Evolutionary conservation across 2,329 filamentous ascomycete genomes (phyloP).

Genomic region (Xylaria multiplex): DNA sequence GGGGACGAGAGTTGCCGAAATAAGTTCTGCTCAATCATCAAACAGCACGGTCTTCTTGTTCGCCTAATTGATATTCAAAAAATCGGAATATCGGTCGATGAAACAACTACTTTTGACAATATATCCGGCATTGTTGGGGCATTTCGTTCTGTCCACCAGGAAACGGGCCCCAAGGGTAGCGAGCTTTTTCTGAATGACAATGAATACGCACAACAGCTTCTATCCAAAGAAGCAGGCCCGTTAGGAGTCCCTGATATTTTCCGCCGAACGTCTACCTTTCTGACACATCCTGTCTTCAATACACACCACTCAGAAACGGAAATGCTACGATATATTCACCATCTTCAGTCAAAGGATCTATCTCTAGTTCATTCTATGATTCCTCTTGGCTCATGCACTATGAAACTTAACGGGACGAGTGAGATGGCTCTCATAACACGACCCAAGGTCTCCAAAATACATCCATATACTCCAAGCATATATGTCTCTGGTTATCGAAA

Average conservation of each 20-base stretch:
- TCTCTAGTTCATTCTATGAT: conserved; percentile 98
- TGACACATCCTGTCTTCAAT: conserved; percentile 95
- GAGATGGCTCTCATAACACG: conserved; percentile 91
- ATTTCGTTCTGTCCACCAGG: conserved; percentile 26
- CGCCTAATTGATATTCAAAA: conserved; percentile 68
- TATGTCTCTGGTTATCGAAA: conserved; percentile 71
- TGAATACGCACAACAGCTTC: conserved; percentile 47
- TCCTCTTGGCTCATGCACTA: conserved; percentile 93
- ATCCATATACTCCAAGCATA: conserved; percentile 78
- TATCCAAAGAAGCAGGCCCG: conserved; percentile 49
- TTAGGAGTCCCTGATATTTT: conserved; percentile 67
- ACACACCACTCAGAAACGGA: conserved; percentile 94
- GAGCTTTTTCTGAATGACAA: background rate
- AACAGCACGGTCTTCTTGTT: conserved; percentile 67
- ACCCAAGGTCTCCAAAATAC: conserved; percentile 79
- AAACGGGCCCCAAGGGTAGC: background rate
- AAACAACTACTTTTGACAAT: conserved; percentile 69
- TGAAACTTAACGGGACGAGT: conserved; percentile 95
- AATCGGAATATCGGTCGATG: conserved; percentile 81
- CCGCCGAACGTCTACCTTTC: conserved; percentile 76
- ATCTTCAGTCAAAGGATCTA: conserved; percentile 92
- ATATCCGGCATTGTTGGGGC: conserved; percentile 50
- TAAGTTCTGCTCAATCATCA: conserved; percentile 62
- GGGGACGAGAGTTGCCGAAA: conserved; percentile 59
- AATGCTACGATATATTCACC: conserved; percentile 90